Evolutionary conservation across 768 basidiomycete species (phyloP), one percentile per base, ranked within the genome.

Genomic region (Rhodotorula sphaerocarpa): DNA sequence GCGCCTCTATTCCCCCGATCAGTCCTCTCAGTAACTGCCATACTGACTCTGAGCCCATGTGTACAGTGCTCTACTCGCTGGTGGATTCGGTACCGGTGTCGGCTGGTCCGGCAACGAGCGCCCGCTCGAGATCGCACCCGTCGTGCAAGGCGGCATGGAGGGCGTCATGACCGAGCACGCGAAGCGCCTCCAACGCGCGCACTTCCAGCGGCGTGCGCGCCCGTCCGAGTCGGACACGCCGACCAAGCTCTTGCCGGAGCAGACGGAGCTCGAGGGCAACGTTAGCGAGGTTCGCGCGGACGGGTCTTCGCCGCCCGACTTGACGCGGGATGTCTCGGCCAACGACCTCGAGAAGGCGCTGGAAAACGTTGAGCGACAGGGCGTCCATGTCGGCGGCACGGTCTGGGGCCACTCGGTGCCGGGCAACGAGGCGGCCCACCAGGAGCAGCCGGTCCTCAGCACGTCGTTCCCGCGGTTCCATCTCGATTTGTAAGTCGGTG

Each of bases 21-120:
- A n/a, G 20, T 48, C 10, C 28, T 21, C 41, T 28, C 36, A 6
- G 3, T 34, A 30, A 12, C 25, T 46, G 28, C 23, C 7, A 1
- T 36, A 23, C 39, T 31, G 0, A 23, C 20, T 23, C 25, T 45
- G n/a, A n/a, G n/a, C n/a, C 23, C 5, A 3, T 10, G 23, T 25
- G 16, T 3, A 6, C 47, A 62, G 92, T 53, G 88, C 88, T 7
- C 80, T 92, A 39, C 77, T 90, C 50, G 89, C 91, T 7, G 92
- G 86, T 61, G 90, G 90, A 3, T 97, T 97, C 73, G 93, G 93
- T 12, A 79, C 80, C 25, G 87, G 88, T n/a, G 51, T 36, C 12
- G 61, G 58, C 20, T 73, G 74, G 20, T 73, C 79, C 1, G 65
- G 77, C 10, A 74, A 77, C 14, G 74, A 72, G 25, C 67, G 75